Conservation (phyloP, 2,329 filamentous ascomycete species). For the Penicillium sp. region DNA sequence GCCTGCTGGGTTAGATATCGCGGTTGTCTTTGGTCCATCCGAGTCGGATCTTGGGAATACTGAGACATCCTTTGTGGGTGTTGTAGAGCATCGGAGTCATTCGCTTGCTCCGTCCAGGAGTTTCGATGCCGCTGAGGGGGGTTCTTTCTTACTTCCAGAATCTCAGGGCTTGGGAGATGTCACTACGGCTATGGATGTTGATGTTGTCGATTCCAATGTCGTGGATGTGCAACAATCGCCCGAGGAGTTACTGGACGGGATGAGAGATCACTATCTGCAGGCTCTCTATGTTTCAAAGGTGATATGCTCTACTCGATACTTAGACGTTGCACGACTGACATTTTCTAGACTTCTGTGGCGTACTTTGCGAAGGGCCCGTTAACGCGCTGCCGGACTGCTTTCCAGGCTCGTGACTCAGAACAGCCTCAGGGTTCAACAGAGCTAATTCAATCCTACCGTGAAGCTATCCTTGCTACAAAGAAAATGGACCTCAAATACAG, state of each 20-base stretch:
- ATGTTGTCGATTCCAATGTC: conserved; percentile 10
- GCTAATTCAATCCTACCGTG: conserved; percentile 42
- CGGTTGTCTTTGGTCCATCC: conserved; percentile 32
- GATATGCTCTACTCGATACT: not conserved
- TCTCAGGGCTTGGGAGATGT: conserved; percentile 18
- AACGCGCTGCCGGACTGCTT: conserved; percentile 46
- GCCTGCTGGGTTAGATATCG: conserved; percentile 28
- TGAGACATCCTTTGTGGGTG: conserved; percentile 23
- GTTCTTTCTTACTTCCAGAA: conserved; percentile 9
- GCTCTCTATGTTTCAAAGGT: conserved; percentile 48
- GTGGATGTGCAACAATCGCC: conserved; percentile 29
- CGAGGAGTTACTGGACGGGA: conserved; percentile 37
- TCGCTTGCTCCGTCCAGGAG: conserved; percentile 15
- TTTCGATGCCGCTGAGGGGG: not conserved
- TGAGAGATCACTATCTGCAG: conserved; percentile 45
- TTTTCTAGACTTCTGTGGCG: conserved; percentile 46
- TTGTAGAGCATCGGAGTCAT: conserved; percentile 17
- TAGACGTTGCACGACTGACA: conserved; percentile 14
- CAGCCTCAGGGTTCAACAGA: conserved; percentile 26
- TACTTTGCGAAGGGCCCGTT: conserved; percentile 55
- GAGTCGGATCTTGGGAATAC: conserved; percentile 2
- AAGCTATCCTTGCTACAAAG: conserved; percentile 46
- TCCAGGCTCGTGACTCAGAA: conserved; percentile 31
- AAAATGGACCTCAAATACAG: conserved; percentile 51
- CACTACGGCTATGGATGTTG: conserved; percentile 14